Evolutionary conservation across 192 early-diverging fungal genomes (phyloP), one percentile per base, ranked within the genome.

Genomic region (Backusella psychrophila): DNA sequence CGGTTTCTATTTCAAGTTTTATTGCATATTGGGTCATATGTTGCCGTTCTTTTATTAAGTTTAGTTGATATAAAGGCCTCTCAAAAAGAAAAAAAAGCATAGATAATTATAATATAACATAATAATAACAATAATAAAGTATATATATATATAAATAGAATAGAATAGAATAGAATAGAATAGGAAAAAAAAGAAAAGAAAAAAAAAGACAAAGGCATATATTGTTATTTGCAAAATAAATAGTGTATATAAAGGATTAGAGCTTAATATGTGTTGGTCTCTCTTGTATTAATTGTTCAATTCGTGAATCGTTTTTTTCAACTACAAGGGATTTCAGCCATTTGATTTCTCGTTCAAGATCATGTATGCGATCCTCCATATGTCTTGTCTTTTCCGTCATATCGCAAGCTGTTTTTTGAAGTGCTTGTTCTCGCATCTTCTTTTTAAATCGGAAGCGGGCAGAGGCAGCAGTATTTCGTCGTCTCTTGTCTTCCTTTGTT

Each of bases 391-490:
- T 92, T 26, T 86, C 89, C 0, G 89, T 87, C 93, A 97, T 91
- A 66, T 94, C 93, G 66, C 90, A 85, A n/a, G 94, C 94, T 0
- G 92, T 93, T 59, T 85, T 85, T 83, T 96, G 92, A 26, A 99
- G 80, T 26, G 87, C 88, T 82, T 94, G 91, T 79, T 98, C 96
- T 44, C 93, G 88, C 82, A 92, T 81, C 83, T 98, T 97, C 80
- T 98, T 99, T 87, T 96, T 96, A 44, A 93, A 87, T 14, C 97
- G 89, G 87, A 99, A 99, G 11, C 97, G 85, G 23, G 96, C 96
- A 8, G 94, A 95, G 1, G 97, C 97, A 5, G 91, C 96, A 1
- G 96, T 99, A 87, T 99, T 99, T 41, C 96, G 88, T 29, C 91
- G 85, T 53, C 97, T 89, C 85, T 97, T 97, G 81, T 98, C 96